Evolutionary conservation across 2,329 filamentous ascomycete genomes (phyloP), one percentile per base, ranked within the genome.

Genomic region (Albifimbria verrucaria): DNA sequence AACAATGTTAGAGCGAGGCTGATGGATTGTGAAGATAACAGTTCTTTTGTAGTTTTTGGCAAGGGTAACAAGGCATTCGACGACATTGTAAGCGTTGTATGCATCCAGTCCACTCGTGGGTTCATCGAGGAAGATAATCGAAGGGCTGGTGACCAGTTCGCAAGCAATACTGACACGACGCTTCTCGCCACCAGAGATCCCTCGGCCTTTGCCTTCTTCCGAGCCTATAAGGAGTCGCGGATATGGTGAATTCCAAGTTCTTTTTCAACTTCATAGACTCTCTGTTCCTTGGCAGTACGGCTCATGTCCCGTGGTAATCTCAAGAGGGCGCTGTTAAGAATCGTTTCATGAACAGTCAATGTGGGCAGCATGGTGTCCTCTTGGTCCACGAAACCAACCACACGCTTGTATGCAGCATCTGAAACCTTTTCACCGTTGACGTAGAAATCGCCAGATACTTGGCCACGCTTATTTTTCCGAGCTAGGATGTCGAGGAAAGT

Each of bases 1-100:
- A 21, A 97, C 94, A 65, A 99, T 99, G 71, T 99, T 99, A 11
- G 94, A 99, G 60, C 95, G 85, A 36, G 94, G 94, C 65, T 99
- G 94, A 69, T 99, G 94, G 58, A 99, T 99, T 15, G 94, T 99
- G 74, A 99, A 97, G 57, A 99, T 89, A 52, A 99, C 92, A 1
- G 95, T 99, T 55, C 95, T 84, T 73, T 97, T 95, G 75, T 97
- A 99, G 42, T 86, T 94, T 76, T 96, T 97, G 49, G 95, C 94
- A 44, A 99, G 76, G 1, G 89, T 96, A 39, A 97, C 93, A 10
- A 99, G 81, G 64, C 92, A 97, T 69, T 99, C 94, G 23, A 99
- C 86, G 39, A 99, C 94, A 59, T 99, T 99, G 78, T 94, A 99
- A 6, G 95, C 95, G 67, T 99, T 99, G 77, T 87, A 99, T 1